These are phyloP conservation scores for Pythium coloratum DNA, from an alignment of 352 stramenopile genomes.

Conservation along the genomic window DNA sequence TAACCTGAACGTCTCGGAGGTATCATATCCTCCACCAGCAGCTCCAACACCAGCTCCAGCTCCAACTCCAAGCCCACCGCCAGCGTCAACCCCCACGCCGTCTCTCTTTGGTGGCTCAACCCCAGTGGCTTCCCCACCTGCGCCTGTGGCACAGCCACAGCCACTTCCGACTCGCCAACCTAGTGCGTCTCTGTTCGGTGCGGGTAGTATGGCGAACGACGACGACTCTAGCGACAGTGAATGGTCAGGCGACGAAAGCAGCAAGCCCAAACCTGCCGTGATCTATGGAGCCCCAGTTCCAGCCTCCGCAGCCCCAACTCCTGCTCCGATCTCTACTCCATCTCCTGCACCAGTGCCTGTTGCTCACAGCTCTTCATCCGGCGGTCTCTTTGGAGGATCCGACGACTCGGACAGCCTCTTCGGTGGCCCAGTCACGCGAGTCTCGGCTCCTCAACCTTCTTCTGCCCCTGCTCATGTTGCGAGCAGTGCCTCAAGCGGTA, in stretches of 20 bases:
- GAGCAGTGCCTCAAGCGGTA: not conserved
- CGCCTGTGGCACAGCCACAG: not conserved
- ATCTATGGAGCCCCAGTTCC: constrained; percentile 17
- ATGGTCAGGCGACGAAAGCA: constrained; percentile 29
- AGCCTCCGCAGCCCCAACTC: constrained; percentile 3
- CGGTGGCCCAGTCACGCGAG: not conserved
- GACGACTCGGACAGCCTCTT: constrained; percentile 12
- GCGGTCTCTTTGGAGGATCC: constrained; percentile 15
- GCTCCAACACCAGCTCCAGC: constrained; percentile 11
- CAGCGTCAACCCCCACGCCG: constrained; percentile 7
- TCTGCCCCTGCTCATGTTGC: not conserved
- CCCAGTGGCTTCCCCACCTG: not conserved
- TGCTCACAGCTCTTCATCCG: constrained; percentile 6
- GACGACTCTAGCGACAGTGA: constrained; percentile 27
- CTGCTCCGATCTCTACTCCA: constrained; percentile 19
- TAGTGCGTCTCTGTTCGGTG: constrained; percentile 24
- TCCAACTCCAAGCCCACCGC: constrained; percentile 12
- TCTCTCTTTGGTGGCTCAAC: constrained; percentile 13
- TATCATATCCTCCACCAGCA: constrained; percentile 2
- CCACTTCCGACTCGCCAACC: not conserved
- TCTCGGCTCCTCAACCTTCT: not conserved
- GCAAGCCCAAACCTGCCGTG: constrained; percentile 13
- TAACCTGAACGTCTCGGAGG: constrained; percentile 17
- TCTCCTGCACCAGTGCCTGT: constrained; percentile 21
- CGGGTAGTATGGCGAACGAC: constrained; percentile 7